phyloP scores from a whole-genome alignment of 768 basidiomycete species.

The Pisolithus sp. region DNA sequence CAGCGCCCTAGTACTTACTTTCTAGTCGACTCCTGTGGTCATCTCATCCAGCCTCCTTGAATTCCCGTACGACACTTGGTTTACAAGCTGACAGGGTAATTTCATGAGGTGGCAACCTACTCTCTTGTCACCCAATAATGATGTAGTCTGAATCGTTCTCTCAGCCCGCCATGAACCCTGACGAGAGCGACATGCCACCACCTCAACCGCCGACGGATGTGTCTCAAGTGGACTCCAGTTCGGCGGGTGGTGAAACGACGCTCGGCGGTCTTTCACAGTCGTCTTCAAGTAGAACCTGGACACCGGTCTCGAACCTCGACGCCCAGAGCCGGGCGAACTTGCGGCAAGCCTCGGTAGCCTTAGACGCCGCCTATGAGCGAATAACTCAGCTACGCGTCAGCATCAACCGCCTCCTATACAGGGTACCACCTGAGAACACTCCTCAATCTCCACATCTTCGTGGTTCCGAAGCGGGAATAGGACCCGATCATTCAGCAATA shows the following conservation, averaged over 20 bases:
- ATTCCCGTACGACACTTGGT: neutral
- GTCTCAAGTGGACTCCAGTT: conserved; percentile 7
- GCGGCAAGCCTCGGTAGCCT: conserved; percentile 45
- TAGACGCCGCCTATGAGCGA: conserved; percentile 49
- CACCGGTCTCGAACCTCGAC: conserved; percentile 7
- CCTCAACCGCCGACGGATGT: neutral
- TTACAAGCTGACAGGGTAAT: neutral
- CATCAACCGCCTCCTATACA: conserved; percentile 37
- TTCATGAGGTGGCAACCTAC: neutral
- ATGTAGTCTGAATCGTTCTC: neutral
- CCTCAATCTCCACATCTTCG: conserved; percentile 8
- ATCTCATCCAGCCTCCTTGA: neutral
- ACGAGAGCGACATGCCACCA: conserved; percentile 6
- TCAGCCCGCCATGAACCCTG: conserved; percentile 17
- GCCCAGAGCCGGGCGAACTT: conserved; percentile 32
- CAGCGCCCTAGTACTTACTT: no score
- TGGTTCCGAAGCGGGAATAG: conserved; percentile 18
- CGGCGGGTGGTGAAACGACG: conserved; percentile 11
- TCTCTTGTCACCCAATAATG: neutral
- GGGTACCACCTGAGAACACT: conserved; percentile 31
- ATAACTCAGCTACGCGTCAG: conserved; percentile 50
- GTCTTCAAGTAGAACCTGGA: conserved; percentile 8
- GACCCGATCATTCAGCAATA: conserved; percentile 25
- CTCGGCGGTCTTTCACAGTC: conserved; percentile 8
- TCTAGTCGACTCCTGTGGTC: no score